These are phyloP conservation scores for Orobanche coerulescens DNA, from an alignment of 257 asterid genomes.

Conservation along the genomic window DNA sequence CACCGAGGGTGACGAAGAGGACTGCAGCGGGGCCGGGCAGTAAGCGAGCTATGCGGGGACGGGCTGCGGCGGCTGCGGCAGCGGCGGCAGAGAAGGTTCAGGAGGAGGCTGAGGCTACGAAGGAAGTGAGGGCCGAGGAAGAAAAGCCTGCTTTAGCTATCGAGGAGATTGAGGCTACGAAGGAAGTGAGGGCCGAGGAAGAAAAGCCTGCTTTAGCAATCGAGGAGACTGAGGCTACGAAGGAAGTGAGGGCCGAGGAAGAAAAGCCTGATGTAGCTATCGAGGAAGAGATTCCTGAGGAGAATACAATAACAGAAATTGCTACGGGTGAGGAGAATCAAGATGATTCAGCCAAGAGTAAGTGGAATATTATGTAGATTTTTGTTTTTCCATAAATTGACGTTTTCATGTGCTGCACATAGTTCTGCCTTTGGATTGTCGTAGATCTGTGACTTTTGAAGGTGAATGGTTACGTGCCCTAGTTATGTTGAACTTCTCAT, in stretches of 20 bases:
- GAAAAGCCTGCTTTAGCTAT: slow-evolving; percentile 17
- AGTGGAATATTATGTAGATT: slow-evolving; percentile 16
- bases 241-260: slow-evolving; percentile 20
- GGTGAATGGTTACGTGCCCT: background rate
- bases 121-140: slow-evolving; percentile 27
- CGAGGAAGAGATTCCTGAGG: too few species aligned
- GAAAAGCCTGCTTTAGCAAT: slow-evolving; percentile 19
- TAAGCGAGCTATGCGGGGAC: slow-evolving; percentile 50
- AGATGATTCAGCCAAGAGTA: slow-evolving; percentile 26
- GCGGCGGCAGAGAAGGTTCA: slow-evolving; percentile 16
- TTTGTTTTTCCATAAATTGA: background rate
- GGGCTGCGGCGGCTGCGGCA: slow-evolving; percentile 24
- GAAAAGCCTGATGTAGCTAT: too few species aligned
- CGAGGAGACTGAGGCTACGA: slow-evolving; percentile 20
- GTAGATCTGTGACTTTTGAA: background rate
- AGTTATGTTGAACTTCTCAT: background rate
- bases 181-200: slow-evolving; percentile 20
- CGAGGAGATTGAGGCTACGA: slow-evolving; percentile 21
- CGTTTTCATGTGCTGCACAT: background rate
- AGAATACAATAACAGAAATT: too few species aligned
- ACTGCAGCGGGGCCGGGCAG: slow-evolving; percentile 70
- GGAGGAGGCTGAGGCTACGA: slow-evolving; percentile 21
- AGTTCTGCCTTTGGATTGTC: background rate
- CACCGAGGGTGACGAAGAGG: slow-evolving; percentile 59
- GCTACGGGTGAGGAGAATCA: slow-evolving; percentile 26